Evolutionary conservation across 352 stramenopile genomes (phyloP), one percentile per base, ranked within the genome.

Genomic region (Phytophthora tubulina): DNA sequence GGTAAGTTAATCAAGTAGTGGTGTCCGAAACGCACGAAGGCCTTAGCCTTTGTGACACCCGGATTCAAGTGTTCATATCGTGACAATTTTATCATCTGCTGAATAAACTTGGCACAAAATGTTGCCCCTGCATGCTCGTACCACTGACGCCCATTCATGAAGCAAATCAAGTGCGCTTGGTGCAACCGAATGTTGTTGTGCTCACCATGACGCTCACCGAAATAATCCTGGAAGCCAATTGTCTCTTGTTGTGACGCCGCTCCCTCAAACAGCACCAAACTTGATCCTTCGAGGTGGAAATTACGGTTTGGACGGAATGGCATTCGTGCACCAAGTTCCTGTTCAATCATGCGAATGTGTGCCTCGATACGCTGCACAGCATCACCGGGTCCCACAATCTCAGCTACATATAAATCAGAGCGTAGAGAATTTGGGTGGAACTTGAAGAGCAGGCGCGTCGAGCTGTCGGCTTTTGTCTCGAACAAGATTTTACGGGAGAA

Each of bases 1-100:
- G 88, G 88, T 41, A 95, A 51, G 42, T 95, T 82, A 17, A 95
- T 95, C 35, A 95, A 63, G 50, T 95, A 95, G 51, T 93, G 88
- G 50, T 95, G 82, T 1, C 88, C 88, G 39, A 95, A 94, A 2
- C 86, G 84, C 51, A 91, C 76, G 46, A 91, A 92, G 3, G 88
- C 86, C 50, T 93, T 92, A 3, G 78, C 72, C 36, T 78, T 82
- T 13, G 81, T 70, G 3, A 77, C 35, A 11, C 72, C 75, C 7
- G 75, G 82, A 38, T 90, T 86, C 14, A 91, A 63, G 31, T 86
- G 74, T 64, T 93, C 85, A 38, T 89, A 93, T 32, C 84, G 67
- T 21, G 80, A 85, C 45, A 95, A 52, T 52, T 90, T 92, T 35
- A 94, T 84, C 86, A 95, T 94, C 70, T 95, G 86, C 59, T 90